Conservation (phyloP, 768 basidiomycete genomes). For the Jaapia argillacea region DNA sequence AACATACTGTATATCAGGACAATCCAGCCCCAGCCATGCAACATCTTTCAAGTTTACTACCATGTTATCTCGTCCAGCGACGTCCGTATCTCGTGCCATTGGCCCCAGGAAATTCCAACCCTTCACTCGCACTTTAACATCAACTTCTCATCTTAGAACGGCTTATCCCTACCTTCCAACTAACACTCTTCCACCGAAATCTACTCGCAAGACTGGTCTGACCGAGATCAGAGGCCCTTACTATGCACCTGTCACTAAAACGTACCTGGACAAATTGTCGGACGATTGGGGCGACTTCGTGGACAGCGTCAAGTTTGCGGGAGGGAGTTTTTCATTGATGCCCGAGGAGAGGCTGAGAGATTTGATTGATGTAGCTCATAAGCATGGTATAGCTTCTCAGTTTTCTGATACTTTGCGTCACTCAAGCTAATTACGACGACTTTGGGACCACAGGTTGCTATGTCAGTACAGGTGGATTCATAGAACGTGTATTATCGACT, state of each 20-base stretch:
- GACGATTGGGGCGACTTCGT: conserved; percentile 31
- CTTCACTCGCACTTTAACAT: too few relatives aligned
- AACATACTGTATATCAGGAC: too few relatives aligned
- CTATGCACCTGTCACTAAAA: conserved; percentile 29
- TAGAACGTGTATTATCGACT: conserved; percentile 26
- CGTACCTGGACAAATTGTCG: conserved; percentile 30
- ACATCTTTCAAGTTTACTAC: too few relatives aligned
- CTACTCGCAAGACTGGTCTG: conserved; percentile 25
- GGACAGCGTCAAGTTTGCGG: conserved; percentile 36
- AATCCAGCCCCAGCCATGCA: too few relatives aligned
- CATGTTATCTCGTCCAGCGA: too few relatives aligned
- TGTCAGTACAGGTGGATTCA: conserved; percentile 33
- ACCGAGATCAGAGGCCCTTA: conserved; percentile 37
- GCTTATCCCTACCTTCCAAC: conserved; percentile 20
- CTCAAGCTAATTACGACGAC: neutral
- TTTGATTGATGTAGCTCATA: conserved; percentile 31
- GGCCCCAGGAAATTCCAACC: too few relatives aligned
- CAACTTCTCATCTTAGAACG: too few relatives aligned
- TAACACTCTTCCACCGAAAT: conserved; percentile 23
- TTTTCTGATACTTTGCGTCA: conserved; percentile 3
- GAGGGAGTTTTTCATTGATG: conserved; percentile 32
- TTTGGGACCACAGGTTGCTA: conserved; percentile 15
- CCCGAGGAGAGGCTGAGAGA: conserved; percentile 25
- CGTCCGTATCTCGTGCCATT: too few relatives aligned
- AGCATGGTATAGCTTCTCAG: conserved; percentile 24